Conservation (phyloP, 2,329 filamentous ascomycete species). For the Colletotrichum sp. region DNA sequence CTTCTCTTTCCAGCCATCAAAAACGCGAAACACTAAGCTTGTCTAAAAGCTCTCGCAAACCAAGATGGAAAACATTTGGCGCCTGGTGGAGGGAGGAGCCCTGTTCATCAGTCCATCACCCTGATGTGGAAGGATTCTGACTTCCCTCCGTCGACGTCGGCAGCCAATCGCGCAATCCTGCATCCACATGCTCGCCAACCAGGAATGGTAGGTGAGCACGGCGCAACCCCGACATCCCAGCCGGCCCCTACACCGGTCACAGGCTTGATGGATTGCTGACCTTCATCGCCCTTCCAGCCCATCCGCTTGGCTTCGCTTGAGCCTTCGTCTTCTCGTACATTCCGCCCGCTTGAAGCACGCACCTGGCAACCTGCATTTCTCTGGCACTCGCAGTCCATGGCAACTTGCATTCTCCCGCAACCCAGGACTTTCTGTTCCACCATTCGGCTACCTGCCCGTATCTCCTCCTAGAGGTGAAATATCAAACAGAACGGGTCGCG, state of each 20-base stretch:
- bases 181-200: neutral
- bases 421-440: neutral
- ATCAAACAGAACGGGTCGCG: neutral
- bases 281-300: neutral
- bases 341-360: neutral
- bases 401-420: neutral
- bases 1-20: neutral
- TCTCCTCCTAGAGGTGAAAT: neutral
- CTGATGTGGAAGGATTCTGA: neutral
- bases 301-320: neutral
- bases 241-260: neutral
- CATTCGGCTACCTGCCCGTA: neutral
- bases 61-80: neutral
- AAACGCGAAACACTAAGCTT: neutral
- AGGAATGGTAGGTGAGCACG: conserved; percentile 15
- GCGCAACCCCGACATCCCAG: neutral
- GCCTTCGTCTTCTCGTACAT: neutral
- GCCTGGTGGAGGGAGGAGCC: neutral
- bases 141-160: neutral
- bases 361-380: neutral
- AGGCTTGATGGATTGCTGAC: neutral
- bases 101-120: neutral
- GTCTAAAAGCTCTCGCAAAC: neutral
- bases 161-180: conserved; percentile 9
- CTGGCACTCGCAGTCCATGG: neutral